These are phyloP conservation scores for Kwoniella heveanensis DNA, from an alignment of 768 basidiomycete genomes.

Conservation along the genomic window DNA sequence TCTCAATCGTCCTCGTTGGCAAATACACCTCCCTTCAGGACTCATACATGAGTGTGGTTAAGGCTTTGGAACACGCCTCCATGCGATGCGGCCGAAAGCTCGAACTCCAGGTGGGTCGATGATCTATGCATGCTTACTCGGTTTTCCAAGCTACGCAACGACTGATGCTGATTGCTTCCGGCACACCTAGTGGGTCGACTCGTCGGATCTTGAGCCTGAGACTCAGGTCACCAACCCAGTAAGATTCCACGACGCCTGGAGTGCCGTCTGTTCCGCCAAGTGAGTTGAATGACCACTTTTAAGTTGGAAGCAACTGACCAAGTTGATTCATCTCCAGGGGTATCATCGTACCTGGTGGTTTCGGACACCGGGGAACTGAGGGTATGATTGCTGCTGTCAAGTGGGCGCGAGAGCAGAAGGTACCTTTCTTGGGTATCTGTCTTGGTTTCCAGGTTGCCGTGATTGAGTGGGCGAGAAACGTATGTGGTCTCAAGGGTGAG, in stretches of 20 bases:
- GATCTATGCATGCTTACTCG: neutral
- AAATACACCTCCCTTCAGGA: constrained; percentile 97
- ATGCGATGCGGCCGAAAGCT: constrained; percentile 87
- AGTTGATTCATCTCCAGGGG: constrained; percentile 71
- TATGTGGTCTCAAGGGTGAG: constrained; percentile 70
- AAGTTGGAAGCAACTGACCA: neutral
- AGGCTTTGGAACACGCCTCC: constrained; percentile 94
- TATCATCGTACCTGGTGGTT: constrained; percentile 95
- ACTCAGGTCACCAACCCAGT: constrained; percentile 78
- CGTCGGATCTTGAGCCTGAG: constrained; percentile 81
- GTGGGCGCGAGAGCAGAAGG: constrained; percentile 90
- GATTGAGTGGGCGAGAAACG: constrained; percentile 87
- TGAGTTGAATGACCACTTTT: constrained; percentile 49
- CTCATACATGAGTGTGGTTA: constrained; percentile 97
- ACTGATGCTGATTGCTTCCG: constrained; percentile 10
- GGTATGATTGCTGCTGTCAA: constrained; percentile 99
- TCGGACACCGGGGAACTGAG: constrained; percentile 88
- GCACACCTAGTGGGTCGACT: constrained; percentile 84
- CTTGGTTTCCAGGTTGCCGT: constrained; percentile 97
- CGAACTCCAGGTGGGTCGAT: constrained; percentile 67
- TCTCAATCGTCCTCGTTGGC: constrained; percentile 87
- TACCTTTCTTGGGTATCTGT: constrained; percentile 95
- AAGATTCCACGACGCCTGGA: constrained; percentile 93
- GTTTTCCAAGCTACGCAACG: neutral
- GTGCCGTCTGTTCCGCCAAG: constrained; percentile 85